phyloP scores from a whole-genome alignment of 2,329 filamentous ascomycete species.

The Ophiostoma populinum region DNA sequence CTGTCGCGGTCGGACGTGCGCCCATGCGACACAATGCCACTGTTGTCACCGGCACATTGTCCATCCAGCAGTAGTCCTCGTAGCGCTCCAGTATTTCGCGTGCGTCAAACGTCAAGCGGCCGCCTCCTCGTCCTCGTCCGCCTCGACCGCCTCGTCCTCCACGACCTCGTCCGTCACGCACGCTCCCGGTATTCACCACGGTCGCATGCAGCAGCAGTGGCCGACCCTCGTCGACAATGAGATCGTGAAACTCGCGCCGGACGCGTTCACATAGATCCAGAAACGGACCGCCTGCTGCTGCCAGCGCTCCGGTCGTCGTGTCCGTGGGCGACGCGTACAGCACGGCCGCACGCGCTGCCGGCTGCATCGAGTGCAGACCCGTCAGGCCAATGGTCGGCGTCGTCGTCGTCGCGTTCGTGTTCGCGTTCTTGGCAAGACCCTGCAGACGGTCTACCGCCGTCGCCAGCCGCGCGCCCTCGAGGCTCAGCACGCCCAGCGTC shows the following conservation, averaged over 20 bases:
- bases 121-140: constrained; percentile 13
- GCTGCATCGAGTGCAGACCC: constrained; percentile 46
- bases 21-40: constrained; percentile 80
- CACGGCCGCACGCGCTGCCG: constrained; percentile 33
- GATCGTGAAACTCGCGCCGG: constrained; percentile 32
- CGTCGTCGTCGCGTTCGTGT: background rate
- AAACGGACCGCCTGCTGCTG: constrained; percentile 29
- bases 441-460: constrained; percentile 25
- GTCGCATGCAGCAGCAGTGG: constrained; percentile 69
- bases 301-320: constrained; percentile 25
- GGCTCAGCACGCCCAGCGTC: constrained; percentile 72
- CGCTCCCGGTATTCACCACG: constrained; percentile 71
- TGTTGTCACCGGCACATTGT: constrained; percentile 46
- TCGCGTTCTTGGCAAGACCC: constrained; percentile 22
- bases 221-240: constrained; percentile 41
- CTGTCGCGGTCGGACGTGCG: constrained; percentile 38
- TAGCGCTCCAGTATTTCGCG: constrained; percentile 39
- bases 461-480: constrained; percentile 29
- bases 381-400: constrained; percentile 28
- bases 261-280: constrained; percentile 40
- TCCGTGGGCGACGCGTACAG: constrained; percentile 49
- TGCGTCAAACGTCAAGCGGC: constrained; percentile 32
- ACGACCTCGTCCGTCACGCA: constrained; percentile 23
- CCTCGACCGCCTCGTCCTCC: constrained; percentile 6
- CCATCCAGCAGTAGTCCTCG: constrained; percentile 52